Evolutionary conservation across 2,329 filamentous ascomycete genomes (phyloP).

Genomic region (Calonectria hawksworthii): DNA sequence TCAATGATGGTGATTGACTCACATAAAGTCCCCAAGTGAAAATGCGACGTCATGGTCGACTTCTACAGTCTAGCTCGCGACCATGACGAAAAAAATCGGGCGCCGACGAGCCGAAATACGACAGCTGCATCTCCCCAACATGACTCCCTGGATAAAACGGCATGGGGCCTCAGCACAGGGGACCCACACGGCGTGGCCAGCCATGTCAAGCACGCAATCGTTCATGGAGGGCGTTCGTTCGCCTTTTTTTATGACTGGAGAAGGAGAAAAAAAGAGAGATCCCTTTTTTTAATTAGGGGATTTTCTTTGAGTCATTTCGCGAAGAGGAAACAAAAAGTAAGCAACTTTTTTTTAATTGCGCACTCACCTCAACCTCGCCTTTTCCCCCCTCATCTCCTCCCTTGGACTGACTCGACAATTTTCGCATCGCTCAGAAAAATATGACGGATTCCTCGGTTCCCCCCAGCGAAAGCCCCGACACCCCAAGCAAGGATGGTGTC

Average conservation of each 20-base stretch:
- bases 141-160: slow-evolving; percentile 20
- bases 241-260: not conserved
- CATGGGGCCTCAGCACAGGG: not conserved
- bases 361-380: not conserved
- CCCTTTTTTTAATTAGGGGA: not conserved
- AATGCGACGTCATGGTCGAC: not conserved
- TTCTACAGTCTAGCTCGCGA: not conserved
- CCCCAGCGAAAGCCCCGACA: slow-evolving; percentile 17
- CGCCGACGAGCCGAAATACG: slow-evolving; percentile 18
- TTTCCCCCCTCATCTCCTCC: too few species aligned
- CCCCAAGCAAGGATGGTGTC: not conserved
- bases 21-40: not conserved
- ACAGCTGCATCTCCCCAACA: not conserved
- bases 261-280: not conserved
- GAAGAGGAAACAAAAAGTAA: not conserved
- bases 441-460: slow-evolving; percentile 18
- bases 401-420: too few species aligned
- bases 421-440: not conserved
- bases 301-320: slow-evolving; percentile 6
- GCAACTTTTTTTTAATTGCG: not conserved
- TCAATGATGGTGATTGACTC: not conserved
- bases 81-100: not conserved
- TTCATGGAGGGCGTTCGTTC: not conserved
- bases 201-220: slow-evolving; percentile 23
- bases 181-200: not conserved